A percentile compares a stretch with the other conserved stretches of the same genome.
Conservation (phyloP, 345 rosid species). For the Bruguiera gymnorhiza region DNA sequence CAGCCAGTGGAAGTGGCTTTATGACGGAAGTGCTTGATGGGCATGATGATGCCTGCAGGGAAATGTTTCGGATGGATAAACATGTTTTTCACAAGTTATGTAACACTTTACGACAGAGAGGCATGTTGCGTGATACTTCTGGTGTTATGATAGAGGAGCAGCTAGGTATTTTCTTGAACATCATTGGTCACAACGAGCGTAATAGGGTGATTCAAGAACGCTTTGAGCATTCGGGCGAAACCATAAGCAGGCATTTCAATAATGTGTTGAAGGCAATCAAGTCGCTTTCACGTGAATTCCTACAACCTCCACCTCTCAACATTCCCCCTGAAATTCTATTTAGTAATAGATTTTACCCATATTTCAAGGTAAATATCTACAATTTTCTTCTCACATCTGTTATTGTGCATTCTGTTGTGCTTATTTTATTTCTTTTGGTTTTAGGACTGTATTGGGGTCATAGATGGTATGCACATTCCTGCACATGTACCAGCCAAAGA, state of each 20-base stretch:
- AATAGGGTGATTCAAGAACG: conserved; percentile 73
- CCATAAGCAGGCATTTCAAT: conserved; percentile 77
- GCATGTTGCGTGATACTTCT: conserved; percentile 59
- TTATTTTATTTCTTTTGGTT: conserved; percentile 16
- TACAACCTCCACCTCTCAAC: conserved; percentile 39
- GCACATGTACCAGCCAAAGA: conserved; percentile 78
- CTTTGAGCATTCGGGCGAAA: conserved; percentile 80
- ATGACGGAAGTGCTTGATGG: conserved; percentile 54
- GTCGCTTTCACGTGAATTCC: conserved; percentile 63
- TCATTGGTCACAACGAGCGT: conserved; percentile 75
- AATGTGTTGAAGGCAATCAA: conserved; percentile 75
- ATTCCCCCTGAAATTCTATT: conserved; percentile 45
- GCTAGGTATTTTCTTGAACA: conserved; percentile 69
- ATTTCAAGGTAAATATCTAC: conserved; percentile 53
- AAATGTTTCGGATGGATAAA: conserved; percentile 76
- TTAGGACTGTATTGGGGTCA: conserved; percentile 75
- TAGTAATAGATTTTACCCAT: conserved; percentile 59
- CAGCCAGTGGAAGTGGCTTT: conserved; percentile 41
- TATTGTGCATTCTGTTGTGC: conserved; percentile 3
- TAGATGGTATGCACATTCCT: conserved; percentile 69
- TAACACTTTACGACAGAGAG: conserved; percentile 48
- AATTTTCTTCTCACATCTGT: not conserved
- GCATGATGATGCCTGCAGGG: conserved; percentile 50
- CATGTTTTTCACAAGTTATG: conserved; percentile 61
- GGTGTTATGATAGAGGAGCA: conserved; percentile 77